Percentiles rank a stretch among this genome's conserved stretches.
Evolutionary conservation across 257 asterid species (phyloP).

Genomic region (Solanum corneliomulleri): DNA sequence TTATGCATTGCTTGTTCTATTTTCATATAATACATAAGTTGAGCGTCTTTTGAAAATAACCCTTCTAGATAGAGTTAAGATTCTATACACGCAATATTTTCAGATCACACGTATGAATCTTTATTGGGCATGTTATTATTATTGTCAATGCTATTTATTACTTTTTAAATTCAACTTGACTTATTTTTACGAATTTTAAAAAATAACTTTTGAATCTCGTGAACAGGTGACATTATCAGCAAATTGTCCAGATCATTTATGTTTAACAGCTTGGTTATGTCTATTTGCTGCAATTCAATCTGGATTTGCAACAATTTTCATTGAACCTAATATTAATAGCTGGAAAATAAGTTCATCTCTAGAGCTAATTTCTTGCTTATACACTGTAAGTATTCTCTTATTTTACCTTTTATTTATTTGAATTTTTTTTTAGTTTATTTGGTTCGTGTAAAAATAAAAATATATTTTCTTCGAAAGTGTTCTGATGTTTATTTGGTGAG

Average conservation of each 20-base stretch:
- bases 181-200: not conserved
- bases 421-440: not conserved
- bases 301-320: constrained; percentile 4
- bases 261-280: constrained; percentile 32
- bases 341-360: constrained; percentile 21
- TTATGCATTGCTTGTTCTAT: too few species aligned
- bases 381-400: constrained; percentile 8
- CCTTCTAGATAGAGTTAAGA: not conserved
- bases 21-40: not conserved
- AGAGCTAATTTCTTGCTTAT: constrained; percentile 16
- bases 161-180: not conserved
- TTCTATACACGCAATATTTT: not conserved
- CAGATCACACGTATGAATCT: not conserved
- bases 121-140: not conserved
- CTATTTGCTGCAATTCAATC: constrained; percentile 20
- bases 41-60: not conserved
- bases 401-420: not conserved
- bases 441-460: not conserved
- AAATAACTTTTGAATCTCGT: not conserved
- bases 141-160: not conserved
- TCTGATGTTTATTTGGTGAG: not conserved
- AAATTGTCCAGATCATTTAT: constrained; percentile 26
- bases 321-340: constrained; percentile 12
- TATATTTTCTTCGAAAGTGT: not conserved
- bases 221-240: constrained; percentile 16